Conservation (phyloP, 345 rosid species). For the Rhodamnia argentea region DNA sequence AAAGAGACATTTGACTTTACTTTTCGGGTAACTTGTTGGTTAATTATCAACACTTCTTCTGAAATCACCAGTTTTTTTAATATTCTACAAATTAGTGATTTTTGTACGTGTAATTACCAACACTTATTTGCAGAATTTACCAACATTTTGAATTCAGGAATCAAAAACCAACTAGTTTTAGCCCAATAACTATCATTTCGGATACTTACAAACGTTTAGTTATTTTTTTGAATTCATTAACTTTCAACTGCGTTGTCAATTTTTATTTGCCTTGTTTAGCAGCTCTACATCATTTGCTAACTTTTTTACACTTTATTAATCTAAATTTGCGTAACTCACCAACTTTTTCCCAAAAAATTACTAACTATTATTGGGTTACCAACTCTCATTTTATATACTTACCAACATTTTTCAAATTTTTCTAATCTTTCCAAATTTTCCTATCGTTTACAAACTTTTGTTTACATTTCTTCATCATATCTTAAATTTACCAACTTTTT, state of each 20-base stretch:
- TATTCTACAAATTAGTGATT: not conserved
- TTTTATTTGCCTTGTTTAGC: not conserved
- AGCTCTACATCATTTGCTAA: not conserved
- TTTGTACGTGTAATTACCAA: not conserved
- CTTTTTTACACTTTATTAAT: not conserved
- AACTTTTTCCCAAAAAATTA: not conserved
- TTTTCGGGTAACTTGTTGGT: not conserved
- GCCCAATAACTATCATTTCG: not conserved
- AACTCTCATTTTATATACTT: not conserved
- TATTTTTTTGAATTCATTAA: not conserved
- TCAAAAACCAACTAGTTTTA: not conserved
- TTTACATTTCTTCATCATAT: not conserved
- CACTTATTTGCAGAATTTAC: not conserved
- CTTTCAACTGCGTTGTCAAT: not conserved
- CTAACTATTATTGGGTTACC: not conserved
- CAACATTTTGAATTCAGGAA: not conserved
- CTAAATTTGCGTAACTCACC: not conserved
- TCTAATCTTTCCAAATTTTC: not conserved
- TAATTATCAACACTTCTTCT: not conserved
- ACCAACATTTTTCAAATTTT: not conserved
- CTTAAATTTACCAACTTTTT: not conserved
- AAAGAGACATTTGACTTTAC: not conserved
- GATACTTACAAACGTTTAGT: not conserved
- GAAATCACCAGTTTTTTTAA: not conserved
- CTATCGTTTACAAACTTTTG: not conserved